Evolutionary conservation across 2,329 filamentous ascomycete genomes (phyloP).

Genomic region (Arachnomyces sp.): DNA sequence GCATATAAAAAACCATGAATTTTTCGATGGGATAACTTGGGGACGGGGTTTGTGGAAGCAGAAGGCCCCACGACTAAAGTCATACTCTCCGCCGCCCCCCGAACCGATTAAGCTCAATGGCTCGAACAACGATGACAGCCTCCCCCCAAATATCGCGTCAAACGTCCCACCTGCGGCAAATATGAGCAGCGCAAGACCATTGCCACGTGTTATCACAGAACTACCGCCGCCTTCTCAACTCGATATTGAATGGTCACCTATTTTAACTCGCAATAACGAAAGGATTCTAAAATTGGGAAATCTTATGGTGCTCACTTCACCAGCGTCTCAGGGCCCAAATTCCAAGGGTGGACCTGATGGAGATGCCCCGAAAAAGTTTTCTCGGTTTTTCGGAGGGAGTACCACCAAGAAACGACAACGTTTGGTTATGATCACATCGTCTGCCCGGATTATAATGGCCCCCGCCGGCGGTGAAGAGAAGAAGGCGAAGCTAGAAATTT

Average conservation of each 20-base stretch:
- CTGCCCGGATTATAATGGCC: slow-evolving; percentile 80
- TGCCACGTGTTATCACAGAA: slow-evolving; percentile 83
- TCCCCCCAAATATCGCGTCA: slow-evolving; percentile 36
- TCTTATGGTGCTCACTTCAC: slow-evolving; percentile 71
- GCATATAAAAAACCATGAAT: slow-evolving; percentile 92
- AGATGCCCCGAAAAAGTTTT: slow-evolving; percentile 73
- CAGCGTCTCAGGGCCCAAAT: slow-evolving; percentile 66
- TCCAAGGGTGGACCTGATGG: slow-evolving; percentile 61
- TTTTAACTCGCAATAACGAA: slow-evolving; percentile 83
- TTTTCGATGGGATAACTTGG: slow-evolving; percentile 82
- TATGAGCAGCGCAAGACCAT: slow-evolving; percentile 48
- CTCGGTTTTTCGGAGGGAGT: slow-evolving; percentile 85
- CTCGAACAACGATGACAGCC: slow-evolving; percentile 29
- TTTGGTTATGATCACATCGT: slow-evolving; percentile 90
- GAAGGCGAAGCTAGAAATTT: slow-evolving; percentile 85
- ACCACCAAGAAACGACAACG: slow-evolving; percentile 88
- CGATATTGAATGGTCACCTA: slow-evolving; percentile 97
- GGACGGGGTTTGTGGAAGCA: slow-evolving; percentile 80
- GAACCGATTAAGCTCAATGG: slow-evolving; percentile 73
- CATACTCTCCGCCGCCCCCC: slow-evolving; percentile 69
- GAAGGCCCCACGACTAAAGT: slow-evolving; percentile 78
- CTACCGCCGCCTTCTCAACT: slow-evolving; percentile 92
- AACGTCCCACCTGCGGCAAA: slow-evolving; percentile 38
- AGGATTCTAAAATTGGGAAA: slow-evolving; percentile 92
- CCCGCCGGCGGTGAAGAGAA: slow-evolving; percentile 93